Percentiles rank a stretch among this genome's conserved stretches.
Conservation (phyloP, 768 basidiomycete species). For the Russula foetens region DNA sequence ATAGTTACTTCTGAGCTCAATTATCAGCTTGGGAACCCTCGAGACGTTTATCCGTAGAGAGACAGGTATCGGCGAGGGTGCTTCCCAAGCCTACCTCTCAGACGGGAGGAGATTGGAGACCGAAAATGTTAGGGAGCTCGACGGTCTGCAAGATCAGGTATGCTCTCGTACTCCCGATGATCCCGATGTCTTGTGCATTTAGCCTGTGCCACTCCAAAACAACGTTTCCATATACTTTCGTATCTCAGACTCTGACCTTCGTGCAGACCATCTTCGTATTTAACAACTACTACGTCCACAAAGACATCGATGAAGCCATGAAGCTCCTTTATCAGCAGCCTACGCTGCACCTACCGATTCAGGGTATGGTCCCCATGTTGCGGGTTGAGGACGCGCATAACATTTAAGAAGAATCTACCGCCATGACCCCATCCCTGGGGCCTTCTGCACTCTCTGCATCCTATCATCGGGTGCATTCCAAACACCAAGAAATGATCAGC, state of each 20-base stretch:
- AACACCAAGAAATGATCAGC: slow-evolving; percentile 54
- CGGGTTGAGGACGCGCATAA: neutral
- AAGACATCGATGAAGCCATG: slow-evolving; percentile 56
- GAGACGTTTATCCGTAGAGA: slow-evolving; percentile 65
- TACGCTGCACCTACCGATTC: slow-evolving; percentile 54
- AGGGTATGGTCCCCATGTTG: slow-evolving; percentile 39
- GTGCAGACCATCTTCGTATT: slow-evolving; percentile 67
- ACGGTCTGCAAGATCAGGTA: slow-evolving; percentile 67
- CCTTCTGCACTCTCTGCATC: slow-evolving; percentile 55
- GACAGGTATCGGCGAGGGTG: slow-evolving; percentile 59
- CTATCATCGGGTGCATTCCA: slow-evolving; percentile 51
- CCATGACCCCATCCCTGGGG: slow-evolving; percentile 60
- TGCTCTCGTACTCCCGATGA: neutral
- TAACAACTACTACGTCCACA: slow-evolving; percentile 71
- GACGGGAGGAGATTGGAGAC: slow-evolving; percentile 72
- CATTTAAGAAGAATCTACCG: slow-evolving; percentile 39
- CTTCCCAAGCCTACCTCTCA: slow-evolving; percentile 65
- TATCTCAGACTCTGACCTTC: neutral
- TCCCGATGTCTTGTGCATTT: no score
- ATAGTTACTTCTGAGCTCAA: slow-evolving; percentile 6
- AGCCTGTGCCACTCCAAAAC: no score
- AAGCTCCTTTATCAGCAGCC: slow-evolving; percentile 49
- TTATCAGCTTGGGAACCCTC: slow-evolving; percentile 49
- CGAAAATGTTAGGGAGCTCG: slow-evolving; percentile 66
- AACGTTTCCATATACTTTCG: no score